A percentile compares a stretch with the other conserved stretches of the same genome.
Conservation (phyloP, 768 basidiomycete genomes). For the Mycena latifolia region DNA sequence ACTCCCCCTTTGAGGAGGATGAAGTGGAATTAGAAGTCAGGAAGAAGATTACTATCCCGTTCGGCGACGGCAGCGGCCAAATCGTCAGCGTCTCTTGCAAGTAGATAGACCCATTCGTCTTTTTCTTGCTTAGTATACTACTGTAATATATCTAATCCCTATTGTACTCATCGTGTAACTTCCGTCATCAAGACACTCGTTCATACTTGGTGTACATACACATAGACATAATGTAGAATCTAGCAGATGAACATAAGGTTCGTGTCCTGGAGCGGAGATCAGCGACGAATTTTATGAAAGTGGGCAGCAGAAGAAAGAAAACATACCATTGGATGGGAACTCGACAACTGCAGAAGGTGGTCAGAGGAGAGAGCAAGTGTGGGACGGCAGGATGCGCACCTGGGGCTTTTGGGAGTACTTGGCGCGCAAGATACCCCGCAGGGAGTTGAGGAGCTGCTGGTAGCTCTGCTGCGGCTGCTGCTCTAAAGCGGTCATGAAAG, state of each 20-base stretch:
- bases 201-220: not conserved
- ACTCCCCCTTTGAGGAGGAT: constrained; percentile 23
- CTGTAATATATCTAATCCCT: constrained; percentile 20
- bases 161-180: constrained; percentile 3
- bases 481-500: constrained; percentile 67
- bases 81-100: constrained; percentile 66
- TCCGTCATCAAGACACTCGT: not conserved
- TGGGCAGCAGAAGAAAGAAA: constrained; percentile 2
- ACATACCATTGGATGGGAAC: constrained; percentile 58
- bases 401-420: constrained; percentile 69
- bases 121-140: constrained; percentile 19
- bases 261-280: constrained; percentile 40
- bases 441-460: constrained; percentile 57
- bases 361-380: too few species aligned
- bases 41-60: constrained; percentile 52
- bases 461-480: constrained; percentile 68
- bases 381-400: too few species aligned
- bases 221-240: not conserved
- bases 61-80: constrained; percentile 69
- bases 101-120: not conserved
- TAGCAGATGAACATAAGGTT: constrained; percentile 47
- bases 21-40: constrained; percentile 35
- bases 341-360: constrained; percentile 48
- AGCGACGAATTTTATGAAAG: not conserved
- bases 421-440: constrained; percentile 56